phyloP scores from a whole-genome alignment of 768 basidiomycete species.

The Lactarius psammicola region DNA sequence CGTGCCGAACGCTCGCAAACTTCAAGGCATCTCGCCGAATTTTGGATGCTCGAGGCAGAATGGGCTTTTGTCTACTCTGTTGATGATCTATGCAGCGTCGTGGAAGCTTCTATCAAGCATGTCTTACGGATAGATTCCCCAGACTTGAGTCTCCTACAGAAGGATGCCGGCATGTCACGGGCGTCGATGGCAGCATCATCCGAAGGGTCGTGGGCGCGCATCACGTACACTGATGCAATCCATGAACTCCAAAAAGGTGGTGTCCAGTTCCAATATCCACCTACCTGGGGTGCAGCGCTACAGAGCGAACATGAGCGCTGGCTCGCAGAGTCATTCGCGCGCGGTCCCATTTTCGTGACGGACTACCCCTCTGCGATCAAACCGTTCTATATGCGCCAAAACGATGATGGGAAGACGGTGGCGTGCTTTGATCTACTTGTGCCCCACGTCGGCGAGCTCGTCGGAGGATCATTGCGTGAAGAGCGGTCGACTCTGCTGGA shows the following conservation, averaged over 20 bases:
- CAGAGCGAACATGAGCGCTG: slow-evolving; percentile 93
- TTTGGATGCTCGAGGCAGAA: slow-evolving; percentile 99
- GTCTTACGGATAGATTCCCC: slow-evolving; percentile 37
- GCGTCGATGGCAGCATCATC: slow-evolving; percentile 41
- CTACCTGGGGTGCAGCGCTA: slow-evolving; percentile 67
- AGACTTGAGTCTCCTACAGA: slow-evolving; percentile 42
- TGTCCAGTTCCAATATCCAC: slow-evolving; percentile 51
- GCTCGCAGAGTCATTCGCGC: slow-evolving; percentile 66
- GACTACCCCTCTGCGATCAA: slow-evolving; percentile 83
- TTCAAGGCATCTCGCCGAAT: slow-evolving; percentile 90
- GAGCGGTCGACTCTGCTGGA: slow-evolving; percentile 59
- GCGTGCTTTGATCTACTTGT: slow-evolving; percentile 97
- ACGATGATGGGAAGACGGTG: slow-evolving; percentile 56
- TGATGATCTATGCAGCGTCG: slow-evolving; percentile 51
- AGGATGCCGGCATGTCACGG: slow-evolving; percentile 38
- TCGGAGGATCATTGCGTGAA: slow-evolving; percentile 88
- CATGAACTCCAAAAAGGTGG: slow-evolving; percentile 46
- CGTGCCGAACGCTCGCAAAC: slow-evolving; percentile 90
- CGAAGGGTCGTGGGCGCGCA: slow-evolving; percentile 55
- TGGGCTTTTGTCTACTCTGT: slow-evolving; percentile 60
- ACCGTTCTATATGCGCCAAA: slow-evolving; percentile 94
- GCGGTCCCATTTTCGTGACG: slow-evolving; percentile 85
- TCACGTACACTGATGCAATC: slow-evolving; percentile 81
- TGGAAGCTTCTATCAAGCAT: slow-evolving; percentile 53
- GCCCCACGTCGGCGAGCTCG: slow-evolving; percentile 84